Conservation (phyloP, 495 filamentous ascomycete species). For the Recurvomyces mirabilis region DNA sequence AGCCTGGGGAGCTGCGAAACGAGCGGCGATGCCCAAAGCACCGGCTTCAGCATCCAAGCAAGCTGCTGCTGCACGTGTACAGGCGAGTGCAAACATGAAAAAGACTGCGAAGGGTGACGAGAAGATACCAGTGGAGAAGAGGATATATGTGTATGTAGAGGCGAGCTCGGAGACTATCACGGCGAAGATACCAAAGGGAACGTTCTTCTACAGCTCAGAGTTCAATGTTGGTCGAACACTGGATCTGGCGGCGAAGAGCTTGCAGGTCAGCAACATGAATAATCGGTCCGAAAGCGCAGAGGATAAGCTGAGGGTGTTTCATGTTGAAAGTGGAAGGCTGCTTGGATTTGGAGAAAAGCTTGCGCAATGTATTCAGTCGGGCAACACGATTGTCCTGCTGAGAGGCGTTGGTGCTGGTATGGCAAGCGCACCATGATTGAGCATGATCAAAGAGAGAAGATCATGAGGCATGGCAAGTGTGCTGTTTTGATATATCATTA, state of each 20-base stretch:
- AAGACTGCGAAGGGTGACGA: constrained; percentile 80
- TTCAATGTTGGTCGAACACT: constrained; percentile 84
- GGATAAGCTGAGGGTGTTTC: constrained; percentile 71
- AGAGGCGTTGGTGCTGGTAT: constrained; percentile 55
- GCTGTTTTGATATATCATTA: no score
- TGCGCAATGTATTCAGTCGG: constrained; percentile 56
- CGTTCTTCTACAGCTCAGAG: constrained; percentile 73
- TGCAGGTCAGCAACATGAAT: constrained; percentile 39
- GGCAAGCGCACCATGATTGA: constrained; percentile 11
- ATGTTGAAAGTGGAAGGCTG: constrained; percentile 78
- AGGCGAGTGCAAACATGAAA: constrained; percentile 65
- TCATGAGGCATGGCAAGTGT: no score
- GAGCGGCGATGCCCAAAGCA: constrained; percentile 39
- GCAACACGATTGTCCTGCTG: constrained; percentile 81
- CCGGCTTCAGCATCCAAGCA: constrained; percentile 34
- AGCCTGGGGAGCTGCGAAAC: constrained; percentile 46
- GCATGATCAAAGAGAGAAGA: no score
- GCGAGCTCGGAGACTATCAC: constrained; percentile 68
- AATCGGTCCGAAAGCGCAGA: constrained; percentile 27
- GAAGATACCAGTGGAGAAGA: constrained; percentile 62
- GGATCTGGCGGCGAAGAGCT: constrained; percentile 79
- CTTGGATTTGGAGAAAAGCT: constrained; percentile 77
- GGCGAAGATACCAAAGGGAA: constrained; percentile 41
- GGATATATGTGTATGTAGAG: constrained; percentile 78
- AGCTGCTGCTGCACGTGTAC: constrained; percentile 42